These are phyloP conservation scores for Suillus subalutaceus DNA, from an alignment of 768 basidiomycete species.

Conservation along the genomic window DNA sequence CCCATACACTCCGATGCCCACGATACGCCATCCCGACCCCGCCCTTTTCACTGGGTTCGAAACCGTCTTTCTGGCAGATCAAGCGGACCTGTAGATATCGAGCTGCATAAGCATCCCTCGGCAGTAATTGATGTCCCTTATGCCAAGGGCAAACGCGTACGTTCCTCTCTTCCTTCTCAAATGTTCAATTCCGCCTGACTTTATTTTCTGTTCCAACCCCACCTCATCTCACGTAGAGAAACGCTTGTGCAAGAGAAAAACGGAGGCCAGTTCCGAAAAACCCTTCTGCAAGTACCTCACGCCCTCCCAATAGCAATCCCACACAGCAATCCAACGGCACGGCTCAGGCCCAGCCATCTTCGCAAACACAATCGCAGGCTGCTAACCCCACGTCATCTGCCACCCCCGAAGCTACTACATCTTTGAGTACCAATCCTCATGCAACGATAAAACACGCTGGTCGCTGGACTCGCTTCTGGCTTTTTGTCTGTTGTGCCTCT, in stretches of 20 bases:
- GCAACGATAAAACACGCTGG: background rate
- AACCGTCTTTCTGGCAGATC: too few relatives aligned
- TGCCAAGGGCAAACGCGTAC: too few relatives aligned
- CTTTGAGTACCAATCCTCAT: background rate
- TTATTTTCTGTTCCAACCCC: background rate
- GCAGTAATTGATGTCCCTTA: too few relatives aligned
- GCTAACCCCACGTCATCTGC: too few relatives aligned
- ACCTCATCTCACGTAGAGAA: background rate
- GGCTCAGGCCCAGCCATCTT: too few relatives aligned
- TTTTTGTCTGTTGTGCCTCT: background rate
- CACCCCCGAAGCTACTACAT: background rate
- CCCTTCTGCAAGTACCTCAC: background rate
- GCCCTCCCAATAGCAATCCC: background rate
- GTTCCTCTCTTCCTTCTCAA: too few relatives aligned
- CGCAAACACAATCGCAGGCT: too few relatives aligned
- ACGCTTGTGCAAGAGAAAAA: background rate
- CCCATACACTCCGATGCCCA: too few relatives aligned
- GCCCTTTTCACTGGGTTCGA: too few relatives aligned
- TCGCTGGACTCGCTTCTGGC: background rate
- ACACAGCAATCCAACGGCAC: background rate
- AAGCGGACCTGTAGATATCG: too few relatives aligned
- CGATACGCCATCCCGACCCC: too few relatives aligned
- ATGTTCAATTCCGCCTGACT: background rate
- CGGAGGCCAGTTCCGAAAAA: background rate
- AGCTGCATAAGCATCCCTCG: too few relatives aligned